Base-by-base conservation (phyloP, 768 basidiomycete species). In the Hemileccinum impolitum region DNA sequence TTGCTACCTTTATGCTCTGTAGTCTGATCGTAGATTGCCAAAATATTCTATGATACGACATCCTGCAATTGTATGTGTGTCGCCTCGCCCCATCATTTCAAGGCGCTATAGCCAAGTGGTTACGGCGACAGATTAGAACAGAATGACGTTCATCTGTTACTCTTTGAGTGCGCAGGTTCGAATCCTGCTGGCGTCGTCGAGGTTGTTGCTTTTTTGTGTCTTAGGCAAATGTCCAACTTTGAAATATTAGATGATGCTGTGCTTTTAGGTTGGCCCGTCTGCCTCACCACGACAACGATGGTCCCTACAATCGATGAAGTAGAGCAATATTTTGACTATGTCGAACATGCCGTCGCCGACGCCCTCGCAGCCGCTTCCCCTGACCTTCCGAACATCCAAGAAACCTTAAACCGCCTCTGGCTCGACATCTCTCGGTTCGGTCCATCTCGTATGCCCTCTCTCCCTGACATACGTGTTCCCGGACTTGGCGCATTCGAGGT, bases 361-460 rank as follows among this genome's bases (percentile, higher is more conserved):
- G 78, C 83, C 11, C 59, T 85, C 19, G 69, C 77, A 37, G 70
- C 79, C 14, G 82, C 79, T 5, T 77, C 80, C 0, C 74, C 80
- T 26, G 79, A 81, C 57, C 69, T 89, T 39, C 81, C 83, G 35
- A 79, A 75, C 55, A 70, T 89, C 40, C 78, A 80, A 48, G 84
- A 89, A 51, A 76, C 80, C 26, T 66, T 84, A 18, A 77, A 86
- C 55, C 77, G 82, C 21, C 72, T 91, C 48, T 90, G 87, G 85
- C 67, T 80, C 19, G 90, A 93, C 61, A 80, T 93, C 52, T 77
- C 86, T 40, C 83, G 90, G 48, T 90, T 87, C 64, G 89, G 90
- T 19, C 88, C 86, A 15, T 66, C 72, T 51, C 64, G 66, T n/a
- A 50, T 73, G 12, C 68, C 75, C 18, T 47, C 68, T 42, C 59